Base-by-base conservation (phyloP, 768 basidiomycete species). In the Pluteus cervinus region DNA sequence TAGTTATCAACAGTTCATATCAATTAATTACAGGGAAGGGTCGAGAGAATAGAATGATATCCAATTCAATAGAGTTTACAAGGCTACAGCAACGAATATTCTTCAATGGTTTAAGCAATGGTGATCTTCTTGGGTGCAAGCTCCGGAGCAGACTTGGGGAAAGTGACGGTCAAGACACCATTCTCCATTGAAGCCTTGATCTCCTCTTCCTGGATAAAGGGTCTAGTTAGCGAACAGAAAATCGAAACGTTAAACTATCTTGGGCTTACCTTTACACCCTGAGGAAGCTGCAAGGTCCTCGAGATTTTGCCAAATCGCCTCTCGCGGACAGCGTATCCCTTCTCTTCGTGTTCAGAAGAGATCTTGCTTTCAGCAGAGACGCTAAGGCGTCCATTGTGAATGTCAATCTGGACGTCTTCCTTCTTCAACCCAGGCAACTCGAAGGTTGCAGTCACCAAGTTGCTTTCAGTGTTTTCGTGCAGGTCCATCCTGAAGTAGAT, bases 361-460 rank as follows among this genome's bases (percentile, higher is more conserved):
- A 54, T 37, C 33, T 57, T 63, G 21, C 46, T 61, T 54, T 81
- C 73, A 2, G 73, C 79, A 1, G 76, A 68, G 35, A 81, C 50
- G 32, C 56, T 72, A 35, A 81, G 63, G 5, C 65, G 60, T 40
- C 69, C 67, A 40, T 74, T 63, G 42, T 69, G 66, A 17, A 79
- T 50, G 44, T 77, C 75, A 42, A 81, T 69, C 31, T 56, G 52
- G 30, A 81, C 61, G 44, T 79, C 61, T 35, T 76, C 70, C 36
- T 72, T 70, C 44, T 63, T 63, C 32, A 80, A 21, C 15, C 77
- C 76, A 2, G 79, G 79, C 12, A 81, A 58, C 48, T 81, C 79
- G 49, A 81, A 77, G 4, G 65, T 56, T 22, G 76, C 79, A 2
- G 71, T 76, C n/a, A 80, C 71, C 2, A 59, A 53, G 50, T 77